Conservation (phyloP, 805 yeast genomes). For the Lipomyces orientalis region DNA sequence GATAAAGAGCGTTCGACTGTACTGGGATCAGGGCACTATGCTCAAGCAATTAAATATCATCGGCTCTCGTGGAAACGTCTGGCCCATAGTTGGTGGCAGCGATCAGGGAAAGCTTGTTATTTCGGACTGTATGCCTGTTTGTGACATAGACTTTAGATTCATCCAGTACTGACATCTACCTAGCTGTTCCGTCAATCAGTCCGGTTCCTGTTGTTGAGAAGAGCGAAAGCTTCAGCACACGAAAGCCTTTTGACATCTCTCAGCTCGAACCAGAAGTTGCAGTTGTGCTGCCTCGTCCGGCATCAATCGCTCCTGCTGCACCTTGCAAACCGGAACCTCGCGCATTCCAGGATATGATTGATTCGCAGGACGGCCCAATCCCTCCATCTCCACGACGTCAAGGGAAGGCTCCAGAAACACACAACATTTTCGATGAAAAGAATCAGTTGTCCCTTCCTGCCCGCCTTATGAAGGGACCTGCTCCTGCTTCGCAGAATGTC, state of each 20-base stretch:
- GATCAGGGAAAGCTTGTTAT: conserved; percentile 34
- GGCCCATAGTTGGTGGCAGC: conserved; percentile 41
- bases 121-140: conserved; percentile 19
- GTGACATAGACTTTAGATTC: background rate
- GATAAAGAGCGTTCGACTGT: conserved; percentile 35
- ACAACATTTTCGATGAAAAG: conserved; percentile 17
- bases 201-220: conserved; percentile 14
- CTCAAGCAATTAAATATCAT: conserved; percentile 42
- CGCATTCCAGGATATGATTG: conserved; percentile 33
- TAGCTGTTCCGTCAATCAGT: conserved; percentile 13
- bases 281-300: conserved; percentile 34
- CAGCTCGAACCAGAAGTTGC: conserved; percentile 34
- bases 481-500: conserved; percentile 4
- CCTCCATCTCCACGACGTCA: conserved; percentile 27
- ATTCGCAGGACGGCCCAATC: conserved; percentile 11
- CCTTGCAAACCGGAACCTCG: conserved; percentile 36
- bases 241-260: conserved; percentile 23
- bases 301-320: conserved; percentile 33
- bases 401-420: conserved; percentile 24
- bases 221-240: conserved; percentile 8
- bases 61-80: conserved; percentile 42
- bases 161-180: background rate
- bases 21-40: conserved; percentile 43
- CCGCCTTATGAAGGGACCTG: conserved; percentile 17
- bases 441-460: conserved; percentile 9